Evolutionary conservation across 768 basidiomycete species (phyloP), one percentile per base, ranked within the genome.

Genomic region (Trametes coccinea): DNA sequence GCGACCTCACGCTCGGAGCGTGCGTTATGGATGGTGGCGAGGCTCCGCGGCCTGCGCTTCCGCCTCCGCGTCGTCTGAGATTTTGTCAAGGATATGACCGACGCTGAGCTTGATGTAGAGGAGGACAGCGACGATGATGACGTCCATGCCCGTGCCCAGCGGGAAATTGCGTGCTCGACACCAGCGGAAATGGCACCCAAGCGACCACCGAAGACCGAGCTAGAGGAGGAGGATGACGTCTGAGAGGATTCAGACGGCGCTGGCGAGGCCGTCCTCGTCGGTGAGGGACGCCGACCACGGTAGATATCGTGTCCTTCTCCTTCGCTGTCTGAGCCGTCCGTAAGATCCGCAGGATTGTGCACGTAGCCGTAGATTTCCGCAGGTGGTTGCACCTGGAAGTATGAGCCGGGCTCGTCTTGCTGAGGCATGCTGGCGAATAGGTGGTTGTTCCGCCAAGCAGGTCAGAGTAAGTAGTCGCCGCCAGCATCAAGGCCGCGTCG

Each of bases 131-230:
- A 80, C 0, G 82, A 77, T 2, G 75, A 70, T 0, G 79, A 76
- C 1, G 76, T 74, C 68, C 78, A 79, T 44, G 79, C 78, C 62
- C 84, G 78, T 22, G 88, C 88, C 89, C 89, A 92, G 61, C 85
- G 82, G 40, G 85, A 75, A 60, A 90, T 89, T 6, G 89, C 89
- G 51, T 81, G 78, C 65, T 92, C 90, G 9, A 90, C 80, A 40
- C 87, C 81, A 1, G 86, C 80, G 17, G 87, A 72, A 16, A 76
- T 71, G 2, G 74, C 73, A 6, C 74, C 76, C 11, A 75, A 63
- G 11, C 72, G 72, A 16, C 73, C 71, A 13, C 74, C 73, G 37
- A 71, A 68, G 5, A 70, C 69, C 16, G 72, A 75, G 9, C 76
- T 74, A 5, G 75, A 69, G 11, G 78, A 13, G 22, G 79, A 79